Evolutionary conservation across 1,284 basidiomycete species (phyloP).

Genomic region (Fistulinella cinereoalba): DNA sequence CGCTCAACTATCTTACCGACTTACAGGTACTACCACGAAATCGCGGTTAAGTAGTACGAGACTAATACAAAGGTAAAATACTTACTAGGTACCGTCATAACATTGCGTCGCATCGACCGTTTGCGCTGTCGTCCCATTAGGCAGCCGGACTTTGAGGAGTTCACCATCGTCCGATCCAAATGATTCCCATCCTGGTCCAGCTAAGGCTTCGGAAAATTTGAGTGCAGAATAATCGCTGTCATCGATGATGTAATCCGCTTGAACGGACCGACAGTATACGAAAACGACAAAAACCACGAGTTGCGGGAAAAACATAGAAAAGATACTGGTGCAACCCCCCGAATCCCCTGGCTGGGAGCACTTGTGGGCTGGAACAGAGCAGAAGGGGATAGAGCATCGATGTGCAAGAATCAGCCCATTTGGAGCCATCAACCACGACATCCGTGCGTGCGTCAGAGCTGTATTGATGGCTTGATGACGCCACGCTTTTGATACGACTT

Average conservation of each 20-base stretch:
- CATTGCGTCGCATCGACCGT: conserved; percentile 21
- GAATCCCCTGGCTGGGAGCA: too few relatives aligned
- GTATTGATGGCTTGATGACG: background rate
- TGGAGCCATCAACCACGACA: background rate
- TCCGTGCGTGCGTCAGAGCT: background rate
- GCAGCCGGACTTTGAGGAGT: conserved; percentile 17
- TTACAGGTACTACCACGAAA: conserved; percentile 19
- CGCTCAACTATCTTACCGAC: too few relatives aligned
- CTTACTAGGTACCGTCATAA: conserved; percentile 28
- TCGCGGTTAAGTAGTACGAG: conserved; percentile 5
- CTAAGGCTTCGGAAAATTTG: conserved; percentile 26
- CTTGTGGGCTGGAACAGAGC: conserved; percentile 5
- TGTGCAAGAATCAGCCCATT: too few relatives aligned
- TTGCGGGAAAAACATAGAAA: too few relatives aligned
- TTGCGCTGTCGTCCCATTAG: conserved; percentile 27
- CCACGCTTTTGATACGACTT: background rate
- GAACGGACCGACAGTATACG: conserved; percentile 3
- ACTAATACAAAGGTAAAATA: background rate
- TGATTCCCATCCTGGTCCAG: conserved; percentile 26
- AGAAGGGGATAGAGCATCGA: conserved; percentile 4
- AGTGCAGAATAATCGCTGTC: conserved; percentile 24
- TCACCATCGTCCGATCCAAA: conserved; percentile 26
- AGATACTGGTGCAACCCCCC: too few relatives aligned
- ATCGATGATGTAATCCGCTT: conserved; percentile 27
- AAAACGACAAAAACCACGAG: background rate